phyloP scores from a whole-genome alignment of 306 rosid species.

The Vachellia pachyceras region DNA sequence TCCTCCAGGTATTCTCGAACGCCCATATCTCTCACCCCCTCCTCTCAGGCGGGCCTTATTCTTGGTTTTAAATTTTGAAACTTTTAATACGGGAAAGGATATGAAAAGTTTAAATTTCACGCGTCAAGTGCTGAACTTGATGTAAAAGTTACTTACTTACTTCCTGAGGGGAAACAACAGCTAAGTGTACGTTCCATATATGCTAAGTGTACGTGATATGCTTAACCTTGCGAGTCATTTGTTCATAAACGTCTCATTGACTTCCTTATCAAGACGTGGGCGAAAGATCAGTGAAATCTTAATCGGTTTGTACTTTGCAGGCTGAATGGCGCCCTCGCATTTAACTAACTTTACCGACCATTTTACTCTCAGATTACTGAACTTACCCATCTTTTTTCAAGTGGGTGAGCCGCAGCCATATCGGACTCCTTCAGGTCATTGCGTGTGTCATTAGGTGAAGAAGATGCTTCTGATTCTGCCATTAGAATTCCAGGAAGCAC shows the following conservation, averaged over 20 bases:
- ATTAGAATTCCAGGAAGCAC: neutral
- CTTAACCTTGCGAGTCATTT: neutral
- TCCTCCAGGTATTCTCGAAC: constrained; percentile 58
- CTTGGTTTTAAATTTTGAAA: neutral
- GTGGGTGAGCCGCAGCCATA: constrained; percentile 51
- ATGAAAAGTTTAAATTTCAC: neutral
- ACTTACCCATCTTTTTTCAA: neutral
- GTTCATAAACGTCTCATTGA: neutral
- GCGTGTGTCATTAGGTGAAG: constrained; percentile 3
- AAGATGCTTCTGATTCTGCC: neutral
- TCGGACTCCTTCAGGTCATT: constrained; percentile 27
- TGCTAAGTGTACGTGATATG: no score
- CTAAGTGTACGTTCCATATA: no score
- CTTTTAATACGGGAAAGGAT: neutral
- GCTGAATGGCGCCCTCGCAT: no score
- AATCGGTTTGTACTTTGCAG: no score
- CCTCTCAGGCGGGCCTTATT: neutral
- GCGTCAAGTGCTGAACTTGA: neutral
- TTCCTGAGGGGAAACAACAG: neutral
- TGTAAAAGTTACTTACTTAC: neutral
- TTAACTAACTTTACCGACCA: neutral
- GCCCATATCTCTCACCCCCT: neutral
- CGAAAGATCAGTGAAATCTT: neutral
- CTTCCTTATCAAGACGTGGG: neutral
- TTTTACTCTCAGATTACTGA: neutral